Conservation (phyloP, 345 rosid genomes). For the Passiflora organensis region DNA sequence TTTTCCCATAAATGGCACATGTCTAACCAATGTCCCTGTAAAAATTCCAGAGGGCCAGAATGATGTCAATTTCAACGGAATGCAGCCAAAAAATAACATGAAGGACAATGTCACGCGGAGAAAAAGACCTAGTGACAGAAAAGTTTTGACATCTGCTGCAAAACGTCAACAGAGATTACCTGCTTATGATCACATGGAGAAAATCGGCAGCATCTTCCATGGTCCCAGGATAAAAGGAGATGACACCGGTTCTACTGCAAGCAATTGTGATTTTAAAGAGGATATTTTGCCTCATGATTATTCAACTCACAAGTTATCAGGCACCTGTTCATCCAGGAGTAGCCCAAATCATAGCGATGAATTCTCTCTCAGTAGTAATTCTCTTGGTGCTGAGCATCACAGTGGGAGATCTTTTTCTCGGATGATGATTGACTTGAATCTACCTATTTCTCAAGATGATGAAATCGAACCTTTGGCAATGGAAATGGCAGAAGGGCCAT, state of each 20-base stretch:
- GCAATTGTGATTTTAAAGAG: conserved; percentile 11
- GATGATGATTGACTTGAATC: conserved; percentile 44
- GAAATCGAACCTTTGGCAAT: conserved; percentile 24
- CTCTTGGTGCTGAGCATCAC: conserved; percentile 12
- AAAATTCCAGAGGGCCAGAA: conserved; percentile 16
- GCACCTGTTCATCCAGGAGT: conserved; percentile 22
- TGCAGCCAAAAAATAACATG: conserved; percentile 14
- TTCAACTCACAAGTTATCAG: conserved; percentile 24
- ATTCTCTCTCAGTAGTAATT: conserved; percentile 16
- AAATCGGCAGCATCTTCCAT: conserved; percentile 9
- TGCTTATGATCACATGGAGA: conserved; percentile 17
- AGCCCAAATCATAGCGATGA: conserved; percentile 18
- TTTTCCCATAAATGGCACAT: conserved; percentile 6
- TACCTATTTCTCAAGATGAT: conserved; percentile 36
- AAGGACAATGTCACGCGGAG: conserved; percentile 18
- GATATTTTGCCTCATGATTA: conserved; percentile 12
- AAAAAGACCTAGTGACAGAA: conserved; percentile 18
- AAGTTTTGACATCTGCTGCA: conserved; percentile 15
- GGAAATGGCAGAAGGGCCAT: conserved; percentile 15
- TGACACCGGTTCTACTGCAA: conserved; percentile 12
- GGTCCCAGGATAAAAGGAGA: conserved; percentile 20
- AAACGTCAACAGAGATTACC: conserved; percentile 22
- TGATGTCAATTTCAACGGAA: conserved; percentile 6
- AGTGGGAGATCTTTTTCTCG: conserved; percentile 21
- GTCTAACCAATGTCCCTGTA: conserved; percentile 13